Evolutionary conservation across 148 eudicot genomes (phyloP), one percentile per base, ranked within the genome.

Genomic region (Pharnaceum exiguum): DNA sequence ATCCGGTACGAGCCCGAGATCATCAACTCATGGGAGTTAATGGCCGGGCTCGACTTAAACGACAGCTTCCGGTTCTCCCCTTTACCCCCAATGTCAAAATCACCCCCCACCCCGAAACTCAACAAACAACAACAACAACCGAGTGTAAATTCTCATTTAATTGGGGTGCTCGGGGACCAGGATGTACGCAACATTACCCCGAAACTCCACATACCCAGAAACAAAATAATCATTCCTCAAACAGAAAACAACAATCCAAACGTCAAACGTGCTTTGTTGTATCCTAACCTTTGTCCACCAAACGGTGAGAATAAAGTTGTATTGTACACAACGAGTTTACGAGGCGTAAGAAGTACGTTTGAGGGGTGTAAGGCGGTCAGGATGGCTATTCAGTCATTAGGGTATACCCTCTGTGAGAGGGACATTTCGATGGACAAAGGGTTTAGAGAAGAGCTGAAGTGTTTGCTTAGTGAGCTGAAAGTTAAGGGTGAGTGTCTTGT

Each of bases 1-100:
- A 44, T 27, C 60, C 57, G 48, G 9, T 42, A 59, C 39, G 67
- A 70, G 16, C 75, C 82, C 1, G 97, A 87, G 18, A 75, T 89
- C 45, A 91, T 91, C 74, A 85, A 91, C 51, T 77, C 94, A 0
- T 82, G 96, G 96, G 98, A 91, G 55, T 86, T 91, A 54, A 91
- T 91, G 98, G 89, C 80, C 5, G 98, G 96, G 18, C 96, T 91
- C n/a, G 90, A 82, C 39, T 29, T 48, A 10, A 37, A 59, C 40
- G 77, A 72, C 42, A 74, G 82, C 77, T 82, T 80, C 48, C 76
- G 88, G 5, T 79, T 82, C 66, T 57, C 71, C 21, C 76, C 79
- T 12, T 55, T 53, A 26, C 72, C 75, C 7, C 43, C 55, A 3
- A 56, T 54, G 11, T 36, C 68, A 8, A 31, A 15, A 11, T 17